These are phyloP conservation scores for Plasmodium chabaudi DNA, from an alignment of 169 alveolate genomes.

Conservation along the genomic window DNA sequence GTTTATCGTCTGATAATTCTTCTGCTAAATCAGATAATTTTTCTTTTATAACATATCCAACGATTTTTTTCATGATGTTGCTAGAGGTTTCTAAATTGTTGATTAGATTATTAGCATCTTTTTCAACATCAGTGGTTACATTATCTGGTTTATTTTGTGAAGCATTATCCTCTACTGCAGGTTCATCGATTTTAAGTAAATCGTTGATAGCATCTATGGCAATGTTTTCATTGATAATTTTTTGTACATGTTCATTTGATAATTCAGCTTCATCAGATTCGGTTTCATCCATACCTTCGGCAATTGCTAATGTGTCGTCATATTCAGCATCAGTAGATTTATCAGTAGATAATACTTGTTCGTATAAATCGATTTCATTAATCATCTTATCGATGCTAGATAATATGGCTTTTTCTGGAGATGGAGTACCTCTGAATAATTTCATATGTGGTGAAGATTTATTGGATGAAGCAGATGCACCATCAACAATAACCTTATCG, in stretches of 20 bases:
- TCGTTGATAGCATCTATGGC: not conserved
- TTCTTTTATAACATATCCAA: no score
- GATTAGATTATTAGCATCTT: no score
- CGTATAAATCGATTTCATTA: conserved; percentile 45
- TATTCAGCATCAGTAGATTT: not conserved
- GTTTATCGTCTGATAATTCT: not conserved
- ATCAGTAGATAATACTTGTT: not conserved
- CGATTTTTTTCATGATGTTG: no score
- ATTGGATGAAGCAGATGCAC: not conserved
- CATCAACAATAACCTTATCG: not conserved
- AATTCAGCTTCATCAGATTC: not conserved
- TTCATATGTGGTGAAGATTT: no score
- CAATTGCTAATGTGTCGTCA: not conserved
- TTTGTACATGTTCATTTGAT: not conserved
- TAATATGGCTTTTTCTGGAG: not conserved
- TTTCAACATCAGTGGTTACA: no score
- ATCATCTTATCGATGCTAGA: conserved; percentile 20
- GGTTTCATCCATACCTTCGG: conserved; percentile 4
- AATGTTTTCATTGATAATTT: not conserved
- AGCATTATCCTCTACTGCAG: no score
- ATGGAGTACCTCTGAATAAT: conserved; percentile 3
- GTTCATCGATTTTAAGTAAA: not conserved
- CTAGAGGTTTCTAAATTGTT: no score
- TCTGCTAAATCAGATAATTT: not conserved
- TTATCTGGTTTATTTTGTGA: no score